These are phyloP conservation scores for bread wheat (Triticum aestivum) DNA, from an alignment of 176 grass and related monocot species.

Conservation along the genomic window DNA sequence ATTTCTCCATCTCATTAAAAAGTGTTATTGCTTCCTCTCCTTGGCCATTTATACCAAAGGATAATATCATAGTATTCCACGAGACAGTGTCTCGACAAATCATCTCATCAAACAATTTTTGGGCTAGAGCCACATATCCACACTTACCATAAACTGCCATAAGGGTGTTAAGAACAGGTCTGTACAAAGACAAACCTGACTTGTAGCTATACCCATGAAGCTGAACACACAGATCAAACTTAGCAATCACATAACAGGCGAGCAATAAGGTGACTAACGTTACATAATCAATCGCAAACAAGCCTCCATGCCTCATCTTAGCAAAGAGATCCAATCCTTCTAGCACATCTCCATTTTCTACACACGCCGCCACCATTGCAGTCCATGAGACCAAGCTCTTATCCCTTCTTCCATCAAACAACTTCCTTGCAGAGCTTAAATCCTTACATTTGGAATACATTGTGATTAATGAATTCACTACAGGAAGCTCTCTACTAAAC, in stretches of 20 bases:
- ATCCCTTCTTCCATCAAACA: slow-evolving; percentile 49
- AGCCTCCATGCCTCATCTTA: slow-evolving; percentile 52
- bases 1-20: slow-evolving; percentile 59
- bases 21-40: slow-evolving; percentile 55
- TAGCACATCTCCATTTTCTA: slow-evolving; percentile 52
- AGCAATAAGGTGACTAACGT: slow-evolving; percentile 55
- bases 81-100: slow-evolving; percentile 47
- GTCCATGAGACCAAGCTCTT: slow-evolving; percentile 85
- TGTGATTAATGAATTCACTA: slow-evolving; percentile 62
- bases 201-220: slow-evolving; percentile 67
- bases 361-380: slow-evolving; percentile 57
- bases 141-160: slow-evolving; percentile 79
- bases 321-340: slow-evolving; percentile 59
- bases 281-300: slow-evolving; percentile 51
- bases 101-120: slow-evolving; percentile 66
- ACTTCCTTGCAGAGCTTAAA: slow-evolving; percentile 46
- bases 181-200: slow-evolving; percentile 55
- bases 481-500: slow-evolving; percentile 44
- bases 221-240: slow-evolving; percentile 52
- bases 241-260: slow-evolving; percentile 55
- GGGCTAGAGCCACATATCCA: slow-evolving; percentile 50
- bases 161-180: slow-evolving; percentile 57
- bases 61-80: slow-evolving; percentile 78
- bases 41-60: slow-evolving; percentile 65
- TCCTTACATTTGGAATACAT: slow-evolving; percentile 72